These are phyloP conservation scores for Flaveria sonorensis DNA, from an alignment of 129 eudicot genomes.

Conservation along the genomic window DNA sequence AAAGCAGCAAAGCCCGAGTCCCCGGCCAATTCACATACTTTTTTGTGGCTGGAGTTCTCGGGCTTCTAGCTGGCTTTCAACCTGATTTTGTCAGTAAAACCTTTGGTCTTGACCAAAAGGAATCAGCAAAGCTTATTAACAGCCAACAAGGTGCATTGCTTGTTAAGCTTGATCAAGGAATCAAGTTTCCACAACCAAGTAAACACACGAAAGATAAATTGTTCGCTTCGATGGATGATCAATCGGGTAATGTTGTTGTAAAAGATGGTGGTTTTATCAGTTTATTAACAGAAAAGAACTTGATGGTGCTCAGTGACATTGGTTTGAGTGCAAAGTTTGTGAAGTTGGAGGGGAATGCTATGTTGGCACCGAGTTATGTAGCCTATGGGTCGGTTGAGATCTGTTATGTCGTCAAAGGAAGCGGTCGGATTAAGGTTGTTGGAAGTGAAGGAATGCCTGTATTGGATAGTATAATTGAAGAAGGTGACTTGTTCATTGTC, in stretches of 20 bases:
- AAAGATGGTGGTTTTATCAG: constrained; percentile 28
- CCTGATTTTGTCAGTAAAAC: constrained; percentile 40
- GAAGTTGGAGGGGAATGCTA: constrained; percentile 41
- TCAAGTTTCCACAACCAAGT: constrained; percentile 38
- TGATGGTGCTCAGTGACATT: constrained; percentile 40
- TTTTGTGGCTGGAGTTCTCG: constrained; percentile 36
- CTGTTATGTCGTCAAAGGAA: constrained; percentile 44
- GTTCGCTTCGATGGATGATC: constrained; percentile 16
- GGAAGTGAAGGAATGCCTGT: constrained; percentile 44
- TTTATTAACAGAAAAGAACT: constrained; percentile 30
- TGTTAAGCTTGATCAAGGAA: constrained; percentile 33
- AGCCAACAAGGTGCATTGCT: constrained; percentile 39
- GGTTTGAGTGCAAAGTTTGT: constrained; percentile 47
- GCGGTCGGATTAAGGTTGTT: constrained; percentile 53
- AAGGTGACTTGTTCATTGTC: constrained; percentile 51
- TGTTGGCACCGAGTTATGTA: constrained; percentile 43
- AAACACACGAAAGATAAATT: not conserved
- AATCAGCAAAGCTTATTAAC: constrained; percentile 22
- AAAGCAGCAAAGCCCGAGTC: constrained; percentile 36
- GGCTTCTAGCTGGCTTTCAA: constrained; percentile 46
- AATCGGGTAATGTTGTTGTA: not conserved
- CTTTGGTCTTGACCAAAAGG: constrained; percentile 26
- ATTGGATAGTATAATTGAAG: constrained; percentile 41
- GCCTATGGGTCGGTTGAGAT: constrained; percentile 39
- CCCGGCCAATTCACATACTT: constrained; percentile 52